Evolutionary conservation across 2,329 filamentous ascomycete genomes (phyloP), one percentile per base, ranked within the genome.

Genomic region (Xylariaceae sp.): DNA sequence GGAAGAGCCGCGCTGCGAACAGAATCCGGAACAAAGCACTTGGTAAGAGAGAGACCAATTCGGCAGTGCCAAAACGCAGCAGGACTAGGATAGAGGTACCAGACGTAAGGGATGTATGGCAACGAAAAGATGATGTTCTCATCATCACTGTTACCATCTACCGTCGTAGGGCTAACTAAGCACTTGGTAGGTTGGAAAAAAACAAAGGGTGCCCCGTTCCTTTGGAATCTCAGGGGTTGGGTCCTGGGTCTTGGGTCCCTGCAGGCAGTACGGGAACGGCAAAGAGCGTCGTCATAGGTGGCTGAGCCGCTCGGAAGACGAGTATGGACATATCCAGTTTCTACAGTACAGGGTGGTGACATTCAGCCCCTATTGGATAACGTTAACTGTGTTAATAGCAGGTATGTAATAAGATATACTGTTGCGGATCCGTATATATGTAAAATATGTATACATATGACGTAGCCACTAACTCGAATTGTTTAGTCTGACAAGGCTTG

Each of bases 1-100:
- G 41, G 52, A 45, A 59, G 20, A 48, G 44, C 50, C 48, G 26
- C 47, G 44, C 20, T 16, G 32, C 32, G 32, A 37, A 37, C 32
- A 37, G 32, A 37, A 37, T 37, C 32, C 7, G n/a, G 23, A 26
- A 54, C 37, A 60, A 50, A 51, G 44, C 43, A 43, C 23, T 16
- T 16, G 6, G 32, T 12, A 37, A 16, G 12, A 16, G 3, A 16
- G 14, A 16, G 14, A 37, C 14, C 14, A 10, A 12, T 12, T 37
- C n/a, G n/a, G n/a, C n/a, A n/a, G n/a, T n/a, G n/a, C n/a, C n/a
- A n/a, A n/a, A n/a, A n/a, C n/a, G n/a, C n/a, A n/a, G n/a, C n/a
- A n/a, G n/a, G n/a, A n/a, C 23, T 26, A 26, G 23, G 23, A 37
- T 16, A 10, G 32, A 37, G 32, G 32, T 37, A 12, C 32, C 32